Conservation (phyloP, 2,329 filamentous ascomycete species). For the Alternaria gansuensis region DNA sequence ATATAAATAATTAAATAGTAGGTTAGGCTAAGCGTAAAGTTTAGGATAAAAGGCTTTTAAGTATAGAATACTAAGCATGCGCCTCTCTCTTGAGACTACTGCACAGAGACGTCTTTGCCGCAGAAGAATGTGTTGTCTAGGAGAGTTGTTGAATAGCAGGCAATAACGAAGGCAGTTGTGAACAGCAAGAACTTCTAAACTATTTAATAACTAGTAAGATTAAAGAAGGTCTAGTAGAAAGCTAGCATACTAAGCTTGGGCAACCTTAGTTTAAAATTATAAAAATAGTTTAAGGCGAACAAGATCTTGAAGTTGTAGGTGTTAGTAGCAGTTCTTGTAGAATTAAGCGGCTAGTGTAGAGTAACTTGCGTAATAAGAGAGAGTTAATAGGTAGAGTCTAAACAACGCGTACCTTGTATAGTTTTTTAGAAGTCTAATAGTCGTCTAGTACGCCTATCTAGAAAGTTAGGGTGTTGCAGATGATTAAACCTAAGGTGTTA, state of each 20-base stretch:
- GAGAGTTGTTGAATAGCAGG: background rate
- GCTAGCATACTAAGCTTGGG: background rate
- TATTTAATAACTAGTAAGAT: background rate
- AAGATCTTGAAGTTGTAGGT: background rate
- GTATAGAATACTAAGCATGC: conserved; percentile 1
- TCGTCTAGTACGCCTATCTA: no score
- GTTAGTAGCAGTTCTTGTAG: background rate
- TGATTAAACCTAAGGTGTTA: background rate
- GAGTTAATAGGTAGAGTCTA: background rate
- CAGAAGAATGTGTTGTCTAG: background rate
- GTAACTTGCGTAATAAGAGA: no score
- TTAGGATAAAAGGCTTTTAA: background rate
- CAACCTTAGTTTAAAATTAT: background rate
- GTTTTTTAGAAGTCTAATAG: no score
- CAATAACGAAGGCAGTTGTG: background rate
- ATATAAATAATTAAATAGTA: background rate
- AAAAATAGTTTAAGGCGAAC: background rate
- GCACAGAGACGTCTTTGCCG: background rate
- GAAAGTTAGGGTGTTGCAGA: background rate
- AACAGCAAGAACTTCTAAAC: background rate
- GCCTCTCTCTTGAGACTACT: background rate
- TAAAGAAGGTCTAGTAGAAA: no score
- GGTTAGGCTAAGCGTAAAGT: background rate
- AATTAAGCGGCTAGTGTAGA: background rate
- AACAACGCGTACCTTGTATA: background rate